phyloP scores from a whole-genome alignment of 345 rosid species.

The Zanthoxylum bungeanum region DNA sequence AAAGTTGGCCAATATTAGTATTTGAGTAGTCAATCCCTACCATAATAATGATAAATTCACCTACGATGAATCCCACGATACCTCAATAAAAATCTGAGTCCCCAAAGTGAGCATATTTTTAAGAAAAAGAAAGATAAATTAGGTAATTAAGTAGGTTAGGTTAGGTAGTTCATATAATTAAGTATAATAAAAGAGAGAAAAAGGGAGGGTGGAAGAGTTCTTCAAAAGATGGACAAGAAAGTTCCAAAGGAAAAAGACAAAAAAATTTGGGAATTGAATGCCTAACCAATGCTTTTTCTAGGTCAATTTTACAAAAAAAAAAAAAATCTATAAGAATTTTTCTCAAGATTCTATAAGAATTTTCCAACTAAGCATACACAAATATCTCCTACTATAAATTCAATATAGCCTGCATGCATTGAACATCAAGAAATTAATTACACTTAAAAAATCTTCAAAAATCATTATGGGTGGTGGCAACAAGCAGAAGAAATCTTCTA shows the following conservation, averaged over 20 bases:
- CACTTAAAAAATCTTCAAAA: not conserved
- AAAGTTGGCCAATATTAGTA: too few species aligned
- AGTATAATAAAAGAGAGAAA: not conserved
- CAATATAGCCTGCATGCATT: not conserved
- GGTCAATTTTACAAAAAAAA: not conserved
- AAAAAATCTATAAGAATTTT: too few species aligned
- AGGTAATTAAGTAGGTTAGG: not conserved
- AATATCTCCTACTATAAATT: not conserved
- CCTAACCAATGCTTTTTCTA: not conserved
- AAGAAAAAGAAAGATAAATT: not conserved
- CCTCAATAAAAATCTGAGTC: too few species aligned
- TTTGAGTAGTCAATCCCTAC: too few species aligned
- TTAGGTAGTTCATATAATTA: not conserved
- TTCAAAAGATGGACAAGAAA: not conserved
- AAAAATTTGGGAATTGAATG: not conserved
- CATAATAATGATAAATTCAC: too few species aligned
- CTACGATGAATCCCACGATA: too few species aligned
- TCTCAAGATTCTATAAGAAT: not conserved
- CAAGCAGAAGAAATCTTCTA: slow-evolving; percentile 19
- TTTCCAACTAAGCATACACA: not conserved
- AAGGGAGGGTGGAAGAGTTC: too few species aligned
- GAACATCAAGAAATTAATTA: not conserved
- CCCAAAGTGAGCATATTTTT: too few species aligned
- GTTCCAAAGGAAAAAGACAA: not conserved
- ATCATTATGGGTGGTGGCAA: slow-evolving; percentile 38